A percentile compares a stretch with the other conserved stretches of the same genome.
Evolutionary conservation across 2,329 filamentous ascomycete genomes (phyloP).

Genomic region (Pyricularia grisea): DNA sequence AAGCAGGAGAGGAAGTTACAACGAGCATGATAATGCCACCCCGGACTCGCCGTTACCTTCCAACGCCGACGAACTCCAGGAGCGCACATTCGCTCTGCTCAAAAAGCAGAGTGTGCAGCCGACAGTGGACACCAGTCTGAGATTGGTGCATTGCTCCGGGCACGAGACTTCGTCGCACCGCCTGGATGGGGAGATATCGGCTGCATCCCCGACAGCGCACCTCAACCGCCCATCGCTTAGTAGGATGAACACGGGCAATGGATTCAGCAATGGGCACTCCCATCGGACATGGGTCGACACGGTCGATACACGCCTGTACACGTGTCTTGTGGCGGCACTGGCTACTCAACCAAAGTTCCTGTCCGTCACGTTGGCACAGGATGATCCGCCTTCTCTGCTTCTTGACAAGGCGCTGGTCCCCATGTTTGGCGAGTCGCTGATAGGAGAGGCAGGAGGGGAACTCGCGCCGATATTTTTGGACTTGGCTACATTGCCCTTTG

Average conservation of each 20-base stretch:
- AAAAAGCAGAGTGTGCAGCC: conserved; percentile 67
- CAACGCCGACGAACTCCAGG: conserved; percentile 69
- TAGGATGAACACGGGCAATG: conserved; percentile 21
- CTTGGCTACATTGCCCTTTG: conserved; percentile 67
- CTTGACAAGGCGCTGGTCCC: conserved; percentile 58
- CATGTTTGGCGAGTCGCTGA: conserved; percentile 62
- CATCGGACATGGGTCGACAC: conserved; percentile 43
- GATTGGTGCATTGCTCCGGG: conserved; percentile 76
- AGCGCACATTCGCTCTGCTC: conserved; percentile 76
- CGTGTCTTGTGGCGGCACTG: conserved; percentile 52
- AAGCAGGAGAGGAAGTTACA: conserved; percentile 14
- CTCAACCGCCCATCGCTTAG: conserved; percentile 19
- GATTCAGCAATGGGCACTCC: background rate
- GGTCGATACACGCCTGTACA: conserved; percentile 54
- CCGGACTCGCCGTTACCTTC: conserved; percentile 66
- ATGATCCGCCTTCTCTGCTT: conserved; percentile 65
- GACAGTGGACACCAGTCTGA: conserved; percentile 56
- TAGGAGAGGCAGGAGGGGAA: conserved; percentile 63
- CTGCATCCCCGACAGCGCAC: conserved; percentile 6
- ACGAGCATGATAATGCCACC: conserved; percentile 13
- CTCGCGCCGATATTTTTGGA: conserved; percentile 85
- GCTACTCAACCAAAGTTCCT: conserved; percentile 56
- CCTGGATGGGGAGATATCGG: conserved; percentile 25
- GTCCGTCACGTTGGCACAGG: conserved; percentile 63
- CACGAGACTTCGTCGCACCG: conserved; percentile 31